Conservation (phyloP, 805 yeast species). For the Starmerella etchellsii region DNA sequence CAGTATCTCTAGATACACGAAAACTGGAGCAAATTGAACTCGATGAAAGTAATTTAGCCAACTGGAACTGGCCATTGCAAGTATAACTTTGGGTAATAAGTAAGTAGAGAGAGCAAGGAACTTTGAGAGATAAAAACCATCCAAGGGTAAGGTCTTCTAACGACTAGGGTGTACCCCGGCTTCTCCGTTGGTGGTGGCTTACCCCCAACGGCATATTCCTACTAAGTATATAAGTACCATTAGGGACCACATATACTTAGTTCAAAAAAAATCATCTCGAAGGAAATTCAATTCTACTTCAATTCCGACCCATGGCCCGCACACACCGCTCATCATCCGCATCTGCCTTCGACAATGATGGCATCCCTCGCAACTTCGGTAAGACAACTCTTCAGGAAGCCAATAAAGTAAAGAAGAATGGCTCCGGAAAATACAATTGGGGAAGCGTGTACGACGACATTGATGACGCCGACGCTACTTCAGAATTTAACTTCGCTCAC, state of each 20-base stretch:
- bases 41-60: too few species aligned
- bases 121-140: too few species aligned
- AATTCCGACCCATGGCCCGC: constrained; percentile 25
- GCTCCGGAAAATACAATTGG: constrained; percentile 83
- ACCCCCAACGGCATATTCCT: neutral
- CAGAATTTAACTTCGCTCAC: constrained; percentile 35
- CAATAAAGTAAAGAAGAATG: constrained; percentile 63
- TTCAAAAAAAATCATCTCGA: neutral
- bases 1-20: too few species aligned
- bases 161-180: neutral
- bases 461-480: constrained; percentile 46
- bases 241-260: neutral
- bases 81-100: too few species aligned
- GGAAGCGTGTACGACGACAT: constrained; percentile 61
- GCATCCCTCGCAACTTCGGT: constrained; percentile 61
- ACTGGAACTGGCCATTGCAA: too few species aligned
- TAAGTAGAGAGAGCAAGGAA: too few species aligned
- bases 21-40: too few species aligned
- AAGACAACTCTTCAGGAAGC: constrained; percentile 68
- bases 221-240: neutral
- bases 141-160: neutral
- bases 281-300: too few species aligned
- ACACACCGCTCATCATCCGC: constrained; percentile 22
- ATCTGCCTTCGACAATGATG: constrained; percentile 38
- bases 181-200: neutral